These are phyloP conservation scores for Psophocarpus tetragonolobus DNA, from an alignment of 306 rosid genomes.

Conservation along the genomic window DNA sequence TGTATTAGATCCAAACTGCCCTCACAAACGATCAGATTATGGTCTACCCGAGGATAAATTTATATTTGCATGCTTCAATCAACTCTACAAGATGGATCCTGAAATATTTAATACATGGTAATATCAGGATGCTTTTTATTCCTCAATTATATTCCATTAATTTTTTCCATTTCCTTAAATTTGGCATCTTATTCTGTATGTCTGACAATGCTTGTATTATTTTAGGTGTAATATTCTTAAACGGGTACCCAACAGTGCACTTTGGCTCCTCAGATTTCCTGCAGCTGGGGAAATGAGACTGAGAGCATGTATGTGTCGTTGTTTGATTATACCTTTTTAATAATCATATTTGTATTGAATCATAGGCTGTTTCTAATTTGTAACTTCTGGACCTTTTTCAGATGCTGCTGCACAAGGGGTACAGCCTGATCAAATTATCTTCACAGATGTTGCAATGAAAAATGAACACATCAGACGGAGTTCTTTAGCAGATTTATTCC, in stretches of 20 bases:
- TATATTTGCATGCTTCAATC: conserved; percentile 95
- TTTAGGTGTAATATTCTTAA: conserved; percentile 95
- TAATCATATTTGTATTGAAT: not conserved
- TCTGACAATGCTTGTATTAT: conserved; percentile 20
- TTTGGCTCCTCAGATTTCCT: conserved; percentile 98
- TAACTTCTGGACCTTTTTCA: conserved; percentile 35
- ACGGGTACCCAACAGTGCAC: conserved; percentile 94
- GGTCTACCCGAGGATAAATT: conserved; percentile 91
- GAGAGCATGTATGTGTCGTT: conserved; percentile 65
- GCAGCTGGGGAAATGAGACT: conserved; percentile 97
- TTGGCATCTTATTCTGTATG: not conserved
- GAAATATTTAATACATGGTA: conserved; percentile 93
- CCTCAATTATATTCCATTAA: not conserved
- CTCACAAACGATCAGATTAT: conserved; percentile 83
- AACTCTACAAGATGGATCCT: conserved; percentile 99
- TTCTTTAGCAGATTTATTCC: conserved; percentile 88
- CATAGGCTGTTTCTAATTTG: conserved; percentile 29
- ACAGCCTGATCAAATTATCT: conserved; percentile 88
- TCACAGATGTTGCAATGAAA: conserved; percentile 98
- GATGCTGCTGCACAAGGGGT: conserved; percentile 95
- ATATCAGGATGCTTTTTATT: conserved; percentile 28
- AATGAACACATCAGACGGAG: conserved; percentile 94
- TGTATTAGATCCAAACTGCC: conserved; percentile 77
- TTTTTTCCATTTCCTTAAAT: not conserved
- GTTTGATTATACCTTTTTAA: not conserved